Evolutionary conservation across 306 rosid genomes (phyloP), one percentile per base, ranked within the genome.

Genomic region (Spatholobus suberectus): DNA sequence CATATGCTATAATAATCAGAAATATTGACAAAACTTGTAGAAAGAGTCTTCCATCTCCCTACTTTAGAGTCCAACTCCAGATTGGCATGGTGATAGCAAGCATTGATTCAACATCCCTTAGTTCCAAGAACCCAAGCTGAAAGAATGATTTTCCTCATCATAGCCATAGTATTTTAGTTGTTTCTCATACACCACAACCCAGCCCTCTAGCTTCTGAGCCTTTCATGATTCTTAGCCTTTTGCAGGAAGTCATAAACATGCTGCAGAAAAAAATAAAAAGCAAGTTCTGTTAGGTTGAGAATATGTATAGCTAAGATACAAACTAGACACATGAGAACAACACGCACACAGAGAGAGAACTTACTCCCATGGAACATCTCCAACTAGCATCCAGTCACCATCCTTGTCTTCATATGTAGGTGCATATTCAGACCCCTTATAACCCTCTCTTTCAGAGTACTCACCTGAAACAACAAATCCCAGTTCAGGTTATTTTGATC

Each of bases 321-420:
- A 51, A 24, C 0, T 13, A 26, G 3, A 27, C 34, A 40, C 9
- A 13, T 27, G 5, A 9, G 41, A 4, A n/a, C 65, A 20, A 27
- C 8, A 46, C 0, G 58, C 12, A 38, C 37, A 83, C 57, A 71
- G 49, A 66, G 38, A 20, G 32, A 21, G 51, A 81, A 61, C 96
- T 84, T 87, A 92, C 95, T 91, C 90, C 97, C 96, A 93, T 49
- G 97, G 97, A 79, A 93, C 97, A 85, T 93, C 97, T 86, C 97
- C 97, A 63, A 93, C 94, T 12, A 93, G 92, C 97, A 93, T 93
- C 96, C 92, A 91, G 9, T 93, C 97, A 27, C 94, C 96, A 58
- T 93, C 97, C 82, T 89, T 93, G 88, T 93, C 97, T 70, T 93
- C 91, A 73, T 93, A 93, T 71, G 97, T 93, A 24, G 97, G 97